phyloP scores from a whole-genome alignment of 345 rosid species.

The Isatis tinctoria region DNA sequence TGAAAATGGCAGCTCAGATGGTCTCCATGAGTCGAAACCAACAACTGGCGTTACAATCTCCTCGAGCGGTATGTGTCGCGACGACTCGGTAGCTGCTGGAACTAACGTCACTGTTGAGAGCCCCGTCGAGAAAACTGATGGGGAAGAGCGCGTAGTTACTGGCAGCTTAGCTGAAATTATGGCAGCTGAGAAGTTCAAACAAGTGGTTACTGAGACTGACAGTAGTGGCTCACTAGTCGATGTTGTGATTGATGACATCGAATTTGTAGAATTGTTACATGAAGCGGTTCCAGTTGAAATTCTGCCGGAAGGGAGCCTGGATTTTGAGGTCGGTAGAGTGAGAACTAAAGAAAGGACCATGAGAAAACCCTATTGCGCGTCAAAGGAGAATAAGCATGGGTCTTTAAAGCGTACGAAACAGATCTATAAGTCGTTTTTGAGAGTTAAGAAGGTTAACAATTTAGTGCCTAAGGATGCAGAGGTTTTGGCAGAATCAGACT shows the following conservation, averaged over 20 bases:
- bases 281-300: slow-evolving; percentile 29
- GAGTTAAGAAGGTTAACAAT: slow-evolving; percentile 41
- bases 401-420: slow-evolving; percentile 28
- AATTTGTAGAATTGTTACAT: slow-evolving; percentile 35
- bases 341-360: neutral
- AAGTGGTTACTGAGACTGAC: slow-evolving; percentile 12
- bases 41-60: neutral
- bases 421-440: slow-evolving; percentile 30
- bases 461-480: slow-evolving; percentile 42
- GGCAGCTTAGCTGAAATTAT: slow-evolving; percentile 15
- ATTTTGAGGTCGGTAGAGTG: slow-evolving; percentile 6
- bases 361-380: slow-evolving; percentile 2
- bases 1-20: neutral
- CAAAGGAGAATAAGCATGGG: slow-evolving; percentile 21
- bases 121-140: neutral
- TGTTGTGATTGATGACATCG: slow-evolving; percentile 33
- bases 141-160: slow-evolving; percentile 5
- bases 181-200: slow-evolving; percentile 7
- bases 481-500: slow-evolving; percentile 28
- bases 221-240: slow-evolving; percentile 31
- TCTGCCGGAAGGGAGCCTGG: slow-evolving; percentile 26
- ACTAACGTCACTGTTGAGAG: neutral
- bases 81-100: neutral
- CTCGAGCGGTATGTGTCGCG: slow-evolving; percentile 17
- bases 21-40: slow-evolving; percentile 21